Evolutionary conservation across 2,329 filamentous ascomycete genomes (phyloP).

Genomic region (Diplodia mutila): DNA sequence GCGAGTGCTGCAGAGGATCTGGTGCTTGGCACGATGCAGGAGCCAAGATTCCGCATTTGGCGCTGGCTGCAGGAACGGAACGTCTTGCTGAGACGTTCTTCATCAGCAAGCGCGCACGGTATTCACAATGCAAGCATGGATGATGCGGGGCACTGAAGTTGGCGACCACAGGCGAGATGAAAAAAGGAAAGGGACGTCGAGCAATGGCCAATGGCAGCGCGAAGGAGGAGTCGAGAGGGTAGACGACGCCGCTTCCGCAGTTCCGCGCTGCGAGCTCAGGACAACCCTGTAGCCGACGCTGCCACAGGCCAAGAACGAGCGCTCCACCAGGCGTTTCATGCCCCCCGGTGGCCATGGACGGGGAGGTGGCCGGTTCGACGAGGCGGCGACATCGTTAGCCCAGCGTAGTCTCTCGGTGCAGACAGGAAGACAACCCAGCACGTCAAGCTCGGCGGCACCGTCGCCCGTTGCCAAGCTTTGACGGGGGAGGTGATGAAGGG

Average conservation of each 20-base stretch:
- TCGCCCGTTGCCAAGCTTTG: conserved; percentile 13
- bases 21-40: neutral
- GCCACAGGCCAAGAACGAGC: conserved; percentile 8
- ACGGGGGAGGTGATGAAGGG: neutral
- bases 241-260: conserved; percentile 11
- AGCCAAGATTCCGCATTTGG: neutral
- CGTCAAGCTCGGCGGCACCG: neutral
- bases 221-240: conserved; percentile 5
- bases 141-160: conserved; percentile 8
- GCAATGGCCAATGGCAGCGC: neutral
- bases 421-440: neutral
- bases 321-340: conserved; percentile 20
- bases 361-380: neutral
- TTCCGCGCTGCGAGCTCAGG: conserved; percentile 17
- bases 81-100: conserved; percentile 11
- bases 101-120: neutral
- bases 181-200: neutral
- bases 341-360: neutral
- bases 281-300: conserved; percentile 10
- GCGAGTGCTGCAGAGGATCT: conserved; percentile 10
- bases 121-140: conserved; percentile 4
- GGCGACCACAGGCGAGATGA: conserved; percentile 11
- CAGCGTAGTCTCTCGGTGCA: neutral
- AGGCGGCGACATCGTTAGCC: neutral
- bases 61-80: conserved; percentile 6